Conservation (phyloP, 139 green algal species). For the Tetradesmus lagerheimii region DNA sequence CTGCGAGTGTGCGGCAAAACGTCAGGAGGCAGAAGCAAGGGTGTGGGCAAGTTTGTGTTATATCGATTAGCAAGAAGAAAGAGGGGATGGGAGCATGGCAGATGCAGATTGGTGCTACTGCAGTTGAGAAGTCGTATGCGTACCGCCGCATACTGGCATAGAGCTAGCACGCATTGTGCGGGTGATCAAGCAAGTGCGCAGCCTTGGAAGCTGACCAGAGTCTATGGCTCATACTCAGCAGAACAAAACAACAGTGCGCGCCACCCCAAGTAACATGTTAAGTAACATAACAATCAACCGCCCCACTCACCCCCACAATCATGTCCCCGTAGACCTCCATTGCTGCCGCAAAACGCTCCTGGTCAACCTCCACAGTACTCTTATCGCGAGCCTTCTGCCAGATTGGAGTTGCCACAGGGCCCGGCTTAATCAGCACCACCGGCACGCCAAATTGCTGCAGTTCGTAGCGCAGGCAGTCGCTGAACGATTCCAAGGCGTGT, state of each 20-base stretch:
- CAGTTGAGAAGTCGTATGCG: too few species aligned
- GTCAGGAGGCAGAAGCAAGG: not conserved
- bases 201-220: too few species aligned
- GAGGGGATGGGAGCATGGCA: not conserved
- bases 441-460: conserved; percentile 1
- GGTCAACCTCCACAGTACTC: not conserved
- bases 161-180: too few species aligned
- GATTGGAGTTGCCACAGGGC: conserved; percentile 35
- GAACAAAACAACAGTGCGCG: too few species aligned
- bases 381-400: conserved; percentile 25
- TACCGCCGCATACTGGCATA: too few species aligned
- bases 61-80: too few species aligned
- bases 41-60: not conserved
- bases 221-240: too few species aligned
- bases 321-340: not conserved
- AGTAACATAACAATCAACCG: not conserved
- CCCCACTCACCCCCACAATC: not conserved
- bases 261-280: not conserved
- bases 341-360: not conserved
- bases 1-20: not conserved
- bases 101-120: not conserved
- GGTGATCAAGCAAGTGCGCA: too few species aligned
- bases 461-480: conserved; percentile 30
- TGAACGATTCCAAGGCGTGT: not conserved
- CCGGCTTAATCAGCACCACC: conserved; percentile 39